Evolutionary conservation across 2,329 filamentous ascomycete species (phyloP), one percentile per base, ranked within the genome.

Genomic region (Colletotrichum truncatum): DNA sequence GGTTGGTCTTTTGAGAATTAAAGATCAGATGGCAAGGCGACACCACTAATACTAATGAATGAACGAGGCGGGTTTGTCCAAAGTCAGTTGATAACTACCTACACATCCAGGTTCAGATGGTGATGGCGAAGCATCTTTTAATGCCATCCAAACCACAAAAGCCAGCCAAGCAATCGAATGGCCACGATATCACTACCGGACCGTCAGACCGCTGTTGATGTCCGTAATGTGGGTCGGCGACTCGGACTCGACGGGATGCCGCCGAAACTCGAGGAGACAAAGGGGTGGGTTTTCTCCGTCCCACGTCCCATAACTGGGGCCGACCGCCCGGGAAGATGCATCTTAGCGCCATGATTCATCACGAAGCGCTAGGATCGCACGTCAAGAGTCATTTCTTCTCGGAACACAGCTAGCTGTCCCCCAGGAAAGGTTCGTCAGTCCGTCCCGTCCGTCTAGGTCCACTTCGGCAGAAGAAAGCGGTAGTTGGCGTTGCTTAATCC

Each of bases 231-330:
- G 41, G 51, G 58, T 56, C 51, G 58, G 51, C 53, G 30, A 62
- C 16, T 49, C 58, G 58, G 51, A 53, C 51, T 62, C 21, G 51
- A 41, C 58, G 39, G 25, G 51, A 56, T 39, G 58, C 51, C 58
- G 51, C 41, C 39, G 58, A 56, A 62, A 48, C 58, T 26, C 2
- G 28, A 21, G 51, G 51, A 62, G 34, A 11, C 21, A 4, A 12
- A n/a, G n/a, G n/a, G n/a, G 46, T 56, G 58, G 58, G 41, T 41
- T 62, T 46, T 62, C n/a, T 55, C 32, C 51, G 57, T 36, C 16
- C n/a, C n/a, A 10, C 9, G 25, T n/a, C 52, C 10, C n/a, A 16
- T 10, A 6, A 32, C 0, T 38, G 36, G 25, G 52, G 46, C 46
- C 46, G 46, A n/a, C 16, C 10, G 46, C n/a, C 25, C 16, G n/a